Evolutionary conservation across 2,329 filamentous ascomycete genomes (phyloP).

Genomic region (Talaromyces islandicus): DNA sequence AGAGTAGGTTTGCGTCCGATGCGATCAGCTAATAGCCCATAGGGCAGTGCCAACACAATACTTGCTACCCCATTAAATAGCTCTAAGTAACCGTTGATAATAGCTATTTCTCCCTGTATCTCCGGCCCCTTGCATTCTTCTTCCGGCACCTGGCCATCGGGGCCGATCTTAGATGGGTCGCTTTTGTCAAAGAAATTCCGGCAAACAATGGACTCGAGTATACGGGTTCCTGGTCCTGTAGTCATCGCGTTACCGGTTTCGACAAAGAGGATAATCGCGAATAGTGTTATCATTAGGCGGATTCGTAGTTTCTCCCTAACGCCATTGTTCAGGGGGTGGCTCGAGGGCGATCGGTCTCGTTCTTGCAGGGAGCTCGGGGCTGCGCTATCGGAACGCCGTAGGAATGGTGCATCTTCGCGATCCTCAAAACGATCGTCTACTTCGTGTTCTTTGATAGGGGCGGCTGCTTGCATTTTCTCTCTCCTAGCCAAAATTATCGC

Average conservation of each 20-base stretch:
- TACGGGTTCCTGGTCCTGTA: constrained; percentile 41
- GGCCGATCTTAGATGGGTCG: constrained; percentile 38
- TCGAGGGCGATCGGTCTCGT: constrained; percentile 3
- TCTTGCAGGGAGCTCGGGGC: constrained; percentile 14
- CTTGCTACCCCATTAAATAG: constrained; percentile 42
- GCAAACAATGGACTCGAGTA: constrained; percentile 46
- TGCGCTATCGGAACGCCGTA: constrained; percentile 4
- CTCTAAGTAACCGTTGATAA: constrained; percentile 46
- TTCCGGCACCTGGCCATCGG: constrained; percentile 40
- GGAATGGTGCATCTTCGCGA: constrained; percentile 24
- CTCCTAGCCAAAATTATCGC: background rate
- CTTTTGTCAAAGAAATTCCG: constrained; percentile 37
- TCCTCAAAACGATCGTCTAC: constrained; percentile 23
- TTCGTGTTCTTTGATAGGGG: background rate
- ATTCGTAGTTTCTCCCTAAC: constrained; percentile 22
- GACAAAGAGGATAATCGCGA: constrained; percentile 37
- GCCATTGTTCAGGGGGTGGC: background rate
- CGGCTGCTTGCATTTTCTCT: constrained; percentile 1
- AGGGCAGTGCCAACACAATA: constrained; percentile 45
- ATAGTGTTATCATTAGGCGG: constrained; percentile 35
- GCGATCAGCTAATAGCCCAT: constrained; percentile 45
- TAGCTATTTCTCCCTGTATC: constrained; percentile 45
- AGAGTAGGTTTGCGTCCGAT: constrained; percentile 43
- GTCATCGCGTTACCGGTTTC: constrained; percentile 42
- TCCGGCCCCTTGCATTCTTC: constrained; percentile 45